A percentile compares a stretch with the other conserved stretches of the same genome.
Conservation (phyloP, 495 filamentous ascomycete species). For the Penicillium crystallinum region DNA sequence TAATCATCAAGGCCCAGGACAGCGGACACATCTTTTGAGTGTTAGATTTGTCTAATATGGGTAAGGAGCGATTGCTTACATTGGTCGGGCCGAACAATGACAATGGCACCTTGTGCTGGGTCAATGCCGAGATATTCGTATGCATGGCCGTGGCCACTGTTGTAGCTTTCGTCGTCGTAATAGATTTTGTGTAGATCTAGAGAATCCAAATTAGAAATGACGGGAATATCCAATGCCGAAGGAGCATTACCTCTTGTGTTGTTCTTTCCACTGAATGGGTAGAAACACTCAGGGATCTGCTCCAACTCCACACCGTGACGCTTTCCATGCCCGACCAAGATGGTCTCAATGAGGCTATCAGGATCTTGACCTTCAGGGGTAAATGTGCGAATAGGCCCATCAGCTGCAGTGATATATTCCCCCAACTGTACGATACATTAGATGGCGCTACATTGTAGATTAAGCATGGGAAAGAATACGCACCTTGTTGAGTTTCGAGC, state of each 20-base stretch:
- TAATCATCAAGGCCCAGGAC: conserved; percentile 32
- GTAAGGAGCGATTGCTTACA: conserved; percentile 38
- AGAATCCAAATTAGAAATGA: not conserved
- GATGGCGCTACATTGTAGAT: not conserved
- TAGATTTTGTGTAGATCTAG: conserved; percentile 59
- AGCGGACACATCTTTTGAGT: conserved; percentile 32
- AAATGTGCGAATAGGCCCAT: conserved; percentile 38
- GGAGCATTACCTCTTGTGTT: conserved; percentile 47
- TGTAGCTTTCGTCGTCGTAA: conserved; percentile 63
- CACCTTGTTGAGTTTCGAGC: conserved; percentile 39
- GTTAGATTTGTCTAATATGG: not conserved
- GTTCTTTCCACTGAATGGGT: conserved; percentile 54
- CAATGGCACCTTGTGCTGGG: conserved; percentile 46
- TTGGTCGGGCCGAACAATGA: conserved; percentile 64
- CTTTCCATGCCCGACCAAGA: conserved; percentile 51
- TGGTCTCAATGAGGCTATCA: conserved; percentile 57
- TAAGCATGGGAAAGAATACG: conserved; percentile 12
- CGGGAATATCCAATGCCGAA: not conserved
- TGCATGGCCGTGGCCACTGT: conserved; percentile 57
- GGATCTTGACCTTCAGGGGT: conserved; percentile 41
- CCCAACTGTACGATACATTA: conserved; percentile 26
- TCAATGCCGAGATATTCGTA: conserved; percentile 59
- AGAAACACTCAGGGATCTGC: conserved; percentile 55
- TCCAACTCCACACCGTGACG: conserved; percentile 53
- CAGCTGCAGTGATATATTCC: conserved; percentile 29